Percentiles rank a stretch among this genome's conserved stretches.
phyloP scores from a whole-genome alignment of 1,139 yeast species.

The Maudiozyma humilis region DNA sequence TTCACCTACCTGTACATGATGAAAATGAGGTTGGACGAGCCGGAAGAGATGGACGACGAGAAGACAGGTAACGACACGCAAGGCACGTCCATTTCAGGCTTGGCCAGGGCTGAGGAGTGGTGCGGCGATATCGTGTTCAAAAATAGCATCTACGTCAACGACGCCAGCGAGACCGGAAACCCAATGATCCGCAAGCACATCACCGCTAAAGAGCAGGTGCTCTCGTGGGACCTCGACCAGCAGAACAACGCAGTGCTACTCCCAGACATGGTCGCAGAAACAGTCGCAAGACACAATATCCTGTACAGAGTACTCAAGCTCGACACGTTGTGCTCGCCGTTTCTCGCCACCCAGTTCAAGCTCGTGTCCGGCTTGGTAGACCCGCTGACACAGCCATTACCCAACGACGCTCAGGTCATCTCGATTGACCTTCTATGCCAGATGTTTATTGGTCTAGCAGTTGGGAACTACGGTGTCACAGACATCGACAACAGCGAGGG shows the following conservation, averaged over 20 bases:
- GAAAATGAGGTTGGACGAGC: neutral
- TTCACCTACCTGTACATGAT: neutral
- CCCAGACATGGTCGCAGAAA: slow-evolving; percentile 25
- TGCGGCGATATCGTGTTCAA: neutral
- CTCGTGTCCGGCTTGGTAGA: slow-evolving; percentile 42
- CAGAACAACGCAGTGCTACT: slow-evolving; percentile 16
- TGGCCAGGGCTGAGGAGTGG: neutral
- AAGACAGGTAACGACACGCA: neutral
- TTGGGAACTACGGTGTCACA: slow-evolving; percentile 17
- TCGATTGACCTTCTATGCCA: slow-evolving; percentile 51
- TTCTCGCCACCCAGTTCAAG: slow-evolving; percentile 19
- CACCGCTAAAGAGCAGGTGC: slow-evolving; percentile 18
- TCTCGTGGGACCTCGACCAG: slow-evolving; percentile 27
- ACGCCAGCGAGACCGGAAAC: neutral
- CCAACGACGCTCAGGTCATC: slow-evolving; percentile 43
- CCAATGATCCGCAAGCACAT: neutral
- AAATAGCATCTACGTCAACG: neutral
- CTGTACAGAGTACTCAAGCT: slow-evolving; percentile 8
- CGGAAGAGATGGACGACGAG: neutral
- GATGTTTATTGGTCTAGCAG: slow-evolving; percentile 40
- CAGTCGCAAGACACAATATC: slow-evolving; percentile 12
- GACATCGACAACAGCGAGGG: slow-evolving; percentile 9
- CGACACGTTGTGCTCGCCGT: slow-evolving; percentile 14
- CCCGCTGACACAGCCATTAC: slow-evolving; percentile 62
- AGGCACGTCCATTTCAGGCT: neutral